Evolutionary conservation across 352 stramenopile genomes (phyloP), one percentile per base, ranked within the genome.

Genomic region (Hyaloperonospora arabidopsidis): DNA sequence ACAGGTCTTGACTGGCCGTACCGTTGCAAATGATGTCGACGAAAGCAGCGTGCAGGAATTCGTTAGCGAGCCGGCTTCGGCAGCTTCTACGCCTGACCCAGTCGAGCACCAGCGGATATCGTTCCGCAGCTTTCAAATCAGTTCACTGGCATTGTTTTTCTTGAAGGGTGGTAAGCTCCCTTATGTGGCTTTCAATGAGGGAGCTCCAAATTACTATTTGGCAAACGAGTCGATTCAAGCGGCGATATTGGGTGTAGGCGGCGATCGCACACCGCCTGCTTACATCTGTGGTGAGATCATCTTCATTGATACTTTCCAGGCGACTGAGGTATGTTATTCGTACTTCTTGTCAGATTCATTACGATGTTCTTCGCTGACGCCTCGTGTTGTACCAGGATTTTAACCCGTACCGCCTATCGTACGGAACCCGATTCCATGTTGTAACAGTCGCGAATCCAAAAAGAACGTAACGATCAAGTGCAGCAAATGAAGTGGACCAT

Each of bases 251-350:
- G 75, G 68, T 21, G 70, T 66, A 8, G 65, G 67, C n/a, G 70
- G 52, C 32, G 77, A 87, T 54, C 79, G 69, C 18, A 74, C 76
- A 19, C 72, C 75, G 6, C 80, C 80, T 18, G 76, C 78, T 13
- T 91, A 91, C 63, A 87, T 91, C 32, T 79, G 72, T 46, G 80
- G 80, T 22, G 78, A 90, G 44, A 88, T 90, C 59, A 90, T 90
- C 57, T 87, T 91, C 46, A 91, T 91, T 35, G 80, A 89, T 58
- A 79, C 78, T 34, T 89, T 88, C 54, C 78, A 89, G 61, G 80
- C 80, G 22, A 87, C 76, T 1, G 80, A 90, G 77, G 80, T 87
- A 70, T 19, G 68, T 35, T 18, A 15, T 48, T 34, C 4, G 50
- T 62, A 41, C 6, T 38, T 8, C 1, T 49, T 52, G 40, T 22